phyloP scores from a whole-genome alignment of 2,329 filamentous ascomycete species.

The Albophoma yamanashiensis region DNA sequence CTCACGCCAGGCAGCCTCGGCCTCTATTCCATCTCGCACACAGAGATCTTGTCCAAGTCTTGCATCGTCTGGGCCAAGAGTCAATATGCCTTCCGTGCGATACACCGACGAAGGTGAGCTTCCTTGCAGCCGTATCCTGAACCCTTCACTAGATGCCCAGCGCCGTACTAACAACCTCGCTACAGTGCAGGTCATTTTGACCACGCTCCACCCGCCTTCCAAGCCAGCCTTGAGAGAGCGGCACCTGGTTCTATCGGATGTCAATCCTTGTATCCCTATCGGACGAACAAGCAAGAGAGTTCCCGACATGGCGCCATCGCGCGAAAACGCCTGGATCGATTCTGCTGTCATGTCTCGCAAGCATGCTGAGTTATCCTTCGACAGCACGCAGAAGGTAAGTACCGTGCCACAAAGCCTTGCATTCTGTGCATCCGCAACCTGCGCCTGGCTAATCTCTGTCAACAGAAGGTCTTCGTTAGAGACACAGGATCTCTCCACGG shows the following conservation, averaged over 20 bases:
- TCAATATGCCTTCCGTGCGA: not conserved
- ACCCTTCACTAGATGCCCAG: not conserved
- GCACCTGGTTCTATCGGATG: constrained; percentile 19
- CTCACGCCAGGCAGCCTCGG: not conserved
- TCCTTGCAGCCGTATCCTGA: not conserved
- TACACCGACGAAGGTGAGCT: not conserved
- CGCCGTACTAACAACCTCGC: not conserved
- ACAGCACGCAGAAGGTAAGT: constrained; percentile 33
- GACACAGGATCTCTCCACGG: constrained; percentile 43
- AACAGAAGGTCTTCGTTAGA: constrained; percentile 31
- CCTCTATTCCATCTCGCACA: not conserved
- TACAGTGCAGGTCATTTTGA: constrained; percentile 20
- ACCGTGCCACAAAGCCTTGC: not conserved
- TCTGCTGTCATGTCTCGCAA: constrained; percentile 61
- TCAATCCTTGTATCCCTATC: constrained; percentile 20
- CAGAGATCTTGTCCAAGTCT: not conserved
- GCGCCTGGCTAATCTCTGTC: not conserved
- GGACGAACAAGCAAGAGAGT: constrained; percentile 34
- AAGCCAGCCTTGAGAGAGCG: constrained; percentile 14
- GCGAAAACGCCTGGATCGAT: constrained; percentile 56
- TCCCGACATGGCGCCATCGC: constrained; percentile 18
- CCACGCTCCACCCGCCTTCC: constrained; percentile 9
- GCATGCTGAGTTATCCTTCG: constrained; percentile 46
- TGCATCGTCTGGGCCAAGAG: not conserved
- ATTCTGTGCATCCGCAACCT: not conserved